These are phyloP conservation scores for Aspergillus aculeatus DNA, from an alignment of 2,329 filamentous ascomycete species.

Conservation along the genomic window DNA sequence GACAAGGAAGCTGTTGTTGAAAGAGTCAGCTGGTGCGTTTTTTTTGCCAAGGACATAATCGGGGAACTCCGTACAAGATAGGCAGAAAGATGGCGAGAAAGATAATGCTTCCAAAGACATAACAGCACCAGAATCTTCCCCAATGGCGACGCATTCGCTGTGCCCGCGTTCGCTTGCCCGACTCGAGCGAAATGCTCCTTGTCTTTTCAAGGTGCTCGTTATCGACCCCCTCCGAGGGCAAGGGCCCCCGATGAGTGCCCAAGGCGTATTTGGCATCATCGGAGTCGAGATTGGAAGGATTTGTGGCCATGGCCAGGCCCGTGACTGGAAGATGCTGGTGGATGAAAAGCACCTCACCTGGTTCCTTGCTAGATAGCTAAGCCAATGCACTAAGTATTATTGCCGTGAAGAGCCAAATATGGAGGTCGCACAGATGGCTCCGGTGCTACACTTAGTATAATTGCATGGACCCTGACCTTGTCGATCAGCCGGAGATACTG, in stretches of 20 bases:
- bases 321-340: background rate
- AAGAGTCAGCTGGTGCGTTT: slow-evolving; percentile 3
- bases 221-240: slow-evolving; percentile 21
- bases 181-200: slow-evolving; percentile 28
- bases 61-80: slow-evolving; percentile 34
- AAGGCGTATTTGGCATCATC: slow-evolving; percentile 32
- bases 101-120: slow-evolving; percentile 35
- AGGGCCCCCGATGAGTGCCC: slow-evolving; percentile 32
- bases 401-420: background rate
- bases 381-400: background rate
- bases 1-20: slow-evolving; percentile 35
- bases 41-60: background rate
- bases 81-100: slow-evolving; percentile 42
- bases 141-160: slow-evolving; percentile 36
- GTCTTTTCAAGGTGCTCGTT: slow-evolving; percentile 30
- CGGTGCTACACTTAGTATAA: background rate
- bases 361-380: background rate
- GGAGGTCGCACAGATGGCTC: too few species aligned
- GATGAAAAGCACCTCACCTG: background rate
- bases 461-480: background rate
- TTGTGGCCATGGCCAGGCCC: slow-evolving; percentile 23
- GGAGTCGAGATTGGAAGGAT: slow-evolving; percentile 26
- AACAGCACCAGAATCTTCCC: slow-evolving; percentile 41
- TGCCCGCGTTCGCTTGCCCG: slow-evolving; percentile 22
- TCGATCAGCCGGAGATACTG: slow-evolving; percentile 9